Evolutionary conservation across 2,329 filamentous ascomycete genomes (phyloP).

Genomic region (Sclerotinia borealis): DNA sequence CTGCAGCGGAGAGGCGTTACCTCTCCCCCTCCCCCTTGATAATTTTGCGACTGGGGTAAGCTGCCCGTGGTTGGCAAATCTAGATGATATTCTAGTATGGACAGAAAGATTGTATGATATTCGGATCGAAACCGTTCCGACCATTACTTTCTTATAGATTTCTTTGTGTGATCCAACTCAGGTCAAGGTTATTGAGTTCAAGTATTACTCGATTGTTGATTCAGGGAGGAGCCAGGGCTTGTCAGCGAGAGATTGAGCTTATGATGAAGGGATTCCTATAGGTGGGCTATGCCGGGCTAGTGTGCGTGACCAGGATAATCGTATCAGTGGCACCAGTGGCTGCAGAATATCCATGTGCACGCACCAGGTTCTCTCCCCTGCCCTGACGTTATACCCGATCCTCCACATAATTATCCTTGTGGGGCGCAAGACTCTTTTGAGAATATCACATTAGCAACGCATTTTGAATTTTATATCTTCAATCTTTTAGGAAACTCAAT

Average conservation of each 20-base stretch:
- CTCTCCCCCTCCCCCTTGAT: too few species aligned
- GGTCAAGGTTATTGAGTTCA: not conserved
- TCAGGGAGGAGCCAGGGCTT: too few species aligned
- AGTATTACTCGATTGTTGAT: not conserved
- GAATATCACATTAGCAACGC: not conserved
- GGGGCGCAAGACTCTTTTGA: not conserved
- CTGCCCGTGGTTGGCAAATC: not conserved
- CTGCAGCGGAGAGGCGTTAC: not conserved
- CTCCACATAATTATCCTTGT: not conserved
- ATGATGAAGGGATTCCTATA: not conserved
- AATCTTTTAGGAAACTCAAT: not conserved
- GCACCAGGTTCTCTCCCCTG: not conserved
- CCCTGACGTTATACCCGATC: not conserved
- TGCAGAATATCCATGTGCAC: not conserved
- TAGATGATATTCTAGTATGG: not conserved
- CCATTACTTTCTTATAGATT: not conserved
- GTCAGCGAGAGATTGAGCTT: not conserved
- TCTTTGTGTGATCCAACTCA: not conserved
- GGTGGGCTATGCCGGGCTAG: not conserved
- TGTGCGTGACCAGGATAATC: not conserved
- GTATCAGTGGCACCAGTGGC: not conserved
- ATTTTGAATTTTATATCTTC: slow-evolving; percentile 2
- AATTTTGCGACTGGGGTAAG: not conserved
- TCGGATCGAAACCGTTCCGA: not conserved
- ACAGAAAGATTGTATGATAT: not conserved